phyloP scores from a whole-genome alignment of 1,139 yeast genomes.

The Yamadazyma kanchanaburiensis region DNA sequence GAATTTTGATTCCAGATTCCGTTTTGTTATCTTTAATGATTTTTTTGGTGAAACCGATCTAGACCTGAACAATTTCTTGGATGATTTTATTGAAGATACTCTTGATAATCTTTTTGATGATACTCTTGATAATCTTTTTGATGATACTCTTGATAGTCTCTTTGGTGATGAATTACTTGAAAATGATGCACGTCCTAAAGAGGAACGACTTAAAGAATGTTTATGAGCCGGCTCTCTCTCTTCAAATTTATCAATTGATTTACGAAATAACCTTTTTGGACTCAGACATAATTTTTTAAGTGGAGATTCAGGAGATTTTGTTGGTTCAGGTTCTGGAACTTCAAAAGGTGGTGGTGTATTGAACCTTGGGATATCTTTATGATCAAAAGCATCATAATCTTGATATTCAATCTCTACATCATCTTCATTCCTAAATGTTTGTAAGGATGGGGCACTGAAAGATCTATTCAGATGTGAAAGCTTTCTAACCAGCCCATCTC shows the following conservation, averaged over 20 bases:
- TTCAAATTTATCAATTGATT: slow-evolving; percentile 16
- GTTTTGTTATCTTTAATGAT: slow-evolving; percentile 8
- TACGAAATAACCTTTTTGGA: slow-evolving; percentile 31
- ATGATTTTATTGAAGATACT: slow-evolving; percentile 2
- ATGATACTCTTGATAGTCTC: slow-evolving; percentile 14
- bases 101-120: slow-evolving; percentile 11
- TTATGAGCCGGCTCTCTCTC: neutral
- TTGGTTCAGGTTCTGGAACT: slow-evolving; percentile 7
- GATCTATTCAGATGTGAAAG: slow-evolving; percentile 25
- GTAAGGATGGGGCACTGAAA: slow-evolving; percentile 41
- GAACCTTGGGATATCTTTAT: slow-evolving; percentile 4
- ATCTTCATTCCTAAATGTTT: slow-evolving; percentile 26
- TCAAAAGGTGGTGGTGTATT: slow-evolving; percentile 15
- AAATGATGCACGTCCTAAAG: too few relatives aligned
- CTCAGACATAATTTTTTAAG: slow-evolving; percentile 32
- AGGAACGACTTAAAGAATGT: slow-evolving; percentile 20
- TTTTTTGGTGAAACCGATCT: slow-evolving; percentile 9
- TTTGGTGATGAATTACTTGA: too few relatives aligned
- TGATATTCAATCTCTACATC: neutral
- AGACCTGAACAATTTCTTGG: slow-evolving; percentile 2
- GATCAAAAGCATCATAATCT: too few relatives aligned
- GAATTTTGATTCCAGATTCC: too few relatives aligned
- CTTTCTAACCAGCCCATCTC: slow-evolving; percentile 3
- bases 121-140: slow-evolving; percentile 15
- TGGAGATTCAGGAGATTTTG: slow-evolving; percentile 20